phyloP scores from a whole-genome alignment of 2,329 filamentous ascomycete species.

The Pleoardoris graminearum region DNA sequence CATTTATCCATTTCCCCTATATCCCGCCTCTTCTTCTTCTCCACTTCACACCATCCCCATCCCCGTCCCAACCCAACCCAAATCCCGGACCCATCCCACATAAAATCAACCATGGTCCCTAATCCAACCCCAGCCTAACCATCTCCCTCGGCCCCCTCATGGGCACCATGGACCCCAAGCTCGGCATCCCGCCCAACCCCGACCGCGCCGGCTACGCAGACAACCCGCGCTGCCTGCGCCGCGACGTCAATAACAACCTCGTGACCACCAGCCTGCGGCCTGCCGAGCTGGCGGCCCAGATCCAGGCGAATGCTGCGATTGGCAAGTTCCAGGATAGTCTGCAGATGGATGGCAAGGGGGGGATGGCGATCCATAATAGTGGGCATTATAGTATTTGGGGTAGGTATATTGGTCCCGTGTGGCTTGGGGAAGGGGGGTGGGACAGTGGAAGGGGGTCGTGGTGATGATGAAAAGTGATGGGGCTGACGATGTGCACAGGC shows the following conservation, averaged over 20 bases:
- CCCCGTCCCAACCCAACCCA: too few species aligned
- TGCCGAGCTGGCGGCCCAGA: conserved; percentile 27
- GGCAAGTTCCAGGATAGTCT: conserved; percentile 31
- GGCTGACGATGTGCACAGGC: conserved; percentile 18
- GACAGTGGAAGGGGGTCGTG: neutral
- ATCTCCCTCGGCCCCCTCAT: conserved; percentile 55
- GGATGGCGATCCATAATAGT: conserved; percentile 45
- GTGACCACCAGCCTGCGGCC: conserved; percentile 18
- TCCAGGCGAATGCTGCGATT: conserved; percentile 26
- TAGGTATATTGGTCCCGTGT: neutral
- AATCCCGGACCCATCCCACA: too few species aligned
- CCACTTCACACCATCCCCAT: too few species aligned
- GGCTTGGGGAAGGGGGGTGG: conserved; percentile 9
- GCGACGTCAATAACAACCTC: conserved; percentile 39
- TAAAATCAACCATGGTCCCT: too few species aligned
- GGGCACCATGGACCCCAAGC: conserved; percentile 32
- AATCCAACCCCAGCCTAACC: conserved; percentile 20
- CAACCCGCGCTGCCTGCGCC: conserved; percentile 37
- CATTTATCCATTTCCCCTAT: neutral
- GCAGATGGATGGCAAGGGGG: conserved; percentile 18
- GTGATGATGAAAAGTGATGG: too few species aligned
- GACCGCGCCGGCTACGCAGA: conserved; percentile 30
- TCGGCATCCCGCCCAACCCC: conserved; percentile 40
- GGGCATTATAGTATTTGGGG: conserved; percentile 51
- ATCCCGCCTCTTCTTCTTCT: neutral